phyloP scores from a whole-genome alignment of 352 stramenopile genomes.

The Pythium aquatile region DNA sequence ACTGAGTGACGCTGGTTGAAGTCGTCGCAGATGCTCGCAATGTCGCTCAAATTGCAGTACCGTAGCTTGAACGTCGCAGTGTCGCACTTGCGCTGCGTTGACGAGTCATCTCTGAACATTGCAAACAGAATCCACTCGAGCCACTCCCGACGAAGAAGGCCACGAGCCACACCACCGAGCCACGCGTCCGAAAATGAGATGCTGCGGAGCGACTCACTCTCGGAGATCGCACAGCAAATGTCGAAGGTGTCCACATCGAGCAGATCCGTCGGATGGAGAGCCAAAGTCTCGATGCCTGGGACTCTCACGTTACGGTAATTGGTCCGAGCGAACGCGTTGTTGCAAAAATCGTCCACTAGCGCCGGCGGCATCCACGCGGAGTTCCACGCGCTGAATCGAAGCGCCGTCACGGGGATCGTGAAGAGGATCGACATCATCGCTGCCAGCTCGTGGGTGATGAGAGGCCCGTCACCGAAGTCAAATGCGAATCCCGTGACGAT shows the following conservation, averaged over 20 bases:
- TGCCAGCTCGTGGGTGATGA: not conserved
- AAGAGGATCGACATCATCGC: not conserved
- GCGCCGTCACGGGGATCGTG: conserved; percentile 1
- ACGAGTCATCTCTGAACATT: not conserved
- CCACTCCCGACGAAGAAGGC: not conserved
- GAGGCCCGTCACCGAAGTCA: conserved; percentile 3
- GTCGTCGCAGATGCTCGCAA: not conserved
- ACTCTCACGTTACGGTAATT: not conserved
- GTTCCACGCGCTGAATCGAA: conserved; percentile 6
- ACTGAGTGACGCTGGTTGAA: not conserved
- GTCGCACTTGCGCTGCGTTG: not conserved
- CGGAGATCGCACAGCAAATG: not conserved
- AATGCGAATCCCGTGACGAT: conserved; percentile 1
- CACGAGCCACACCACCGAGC: not conserved
- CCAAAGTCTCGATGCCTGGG: not conserved
- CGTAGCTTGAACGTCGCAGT: not conserved
- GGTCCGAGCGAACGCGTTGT: not conserved
- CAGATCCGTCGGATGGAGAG: conserved; percentile 5
- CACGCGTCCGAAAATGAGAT: not conserved
- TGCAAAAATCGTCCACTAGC: conserved; percentile 1
- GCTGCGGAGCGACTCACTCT: not conserved
- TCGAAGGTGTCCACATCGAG: not conserved
- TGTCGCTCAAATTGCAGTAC: not conserved
- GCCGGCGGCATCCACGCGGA: not conserved
- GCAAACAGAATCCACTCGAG: not conserved